Base-by-base conservation (phyloP, 306 rosid genomes). In the Gastrolobium bilobum region DNA sequence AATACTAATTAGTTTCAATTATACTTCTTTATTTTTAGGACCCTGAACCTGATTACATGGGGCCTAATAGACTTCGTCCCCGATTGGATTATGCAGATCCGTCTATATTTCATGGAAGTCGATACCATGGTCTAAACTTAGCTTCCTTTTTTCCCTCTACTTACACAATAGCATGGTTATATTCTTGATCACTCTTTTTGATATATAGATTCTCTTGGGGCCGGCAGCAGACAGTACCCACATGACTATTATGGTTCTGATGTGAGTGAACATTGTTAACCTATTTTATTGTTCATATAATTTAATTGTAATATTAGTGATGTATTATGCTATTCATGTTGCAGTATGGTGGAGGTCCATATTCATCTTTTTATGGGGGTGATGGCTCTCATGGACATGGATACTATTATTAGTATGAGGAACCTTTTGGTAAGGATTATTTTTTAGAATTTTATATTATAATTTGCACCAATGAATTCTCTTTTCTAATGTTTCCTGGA, bases 81-180 rank as follows among this genome's bases (percentile, higher is more conserved):
- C 88, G 92, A 76, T 77, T 91, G 85, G 93, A 89, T 80, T 88
- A 84, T 76, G 53, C 88, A 51, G 87, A 89, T 76, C 90, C 90
- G 2, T 80, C 90, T 68, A 43, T 79, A 58, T 89, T 86, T 84
- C 85, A 2, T 6, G 87, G 84, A 79, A 78, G 60, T 66, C 89
- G 7, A 59, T 76, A 86, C 63, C 81, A 82, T 79, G 97, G 97
- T 91, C 53, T 59, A 72, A 48, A 43, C 60, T 66, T 65, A 52
- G 20, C 66, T 66, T 57, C 69, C 47, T 30, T 64, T 42, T 26
- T 59, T 35, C 6, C 57, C 44, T 26, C 33, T 60, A 3, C 65
- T 68, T 34, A 7, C 13, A 54, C 8, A 30, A 26, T 51, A 40
- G 10, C 43, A 10, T 44, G 63, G 26, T 15, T 74, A 52, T 75